phyloP scores from a whole-genome alignment of 768 basidiomycete species.

The Stropharia rugosoannulata region DNA sequence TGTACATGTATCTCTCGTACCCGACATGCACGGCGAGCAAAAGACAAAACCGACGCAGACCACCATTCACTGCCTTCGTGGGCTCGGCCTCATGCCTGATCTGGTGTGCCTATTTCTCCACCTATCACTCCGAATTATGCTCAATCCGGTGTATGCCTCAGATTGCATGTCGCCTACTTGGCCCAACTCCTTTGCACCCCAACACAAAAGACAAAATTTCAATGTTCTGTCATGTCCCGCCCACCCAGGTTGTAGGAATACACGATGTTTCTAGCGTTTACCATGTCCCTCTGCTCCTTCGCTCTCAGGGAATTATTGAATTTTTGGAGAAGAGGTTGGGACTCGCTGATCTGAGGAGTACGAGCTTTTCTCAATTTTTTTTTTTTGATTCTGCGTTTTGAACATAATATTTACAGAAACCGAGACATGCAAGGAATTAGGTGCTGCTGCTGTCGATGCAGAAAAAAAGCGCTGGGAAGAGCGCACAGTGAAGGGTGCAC shows the following conservation, averaged over 20 bases:
- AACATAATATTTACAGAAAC: neutral
- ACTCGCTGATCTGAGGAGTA: conserved; percentile 39
- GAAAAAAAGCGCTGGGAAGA: conserved; percentile 7
- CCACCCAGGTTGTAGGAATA: conserved; percentile 90
- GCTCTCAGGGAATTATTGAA: conserved; percentile 87
- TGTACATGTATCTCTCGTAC: conserved; percentile 96
- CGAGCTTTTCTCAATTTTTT: neutral
- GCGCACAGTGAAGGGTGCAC: conserved; percentile 49
- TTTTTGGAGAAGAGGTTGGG: conserved; percentile 85
- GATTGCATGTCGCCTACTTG: conserved; percentile 91
- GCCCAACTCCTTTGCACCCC: conserved; percentile 76
- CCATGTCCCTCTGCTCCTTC: conserved; percentile 91
- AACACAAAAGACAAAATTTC: conserved; percentile 95
- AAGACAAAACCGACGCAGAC: conserved; percentile 99
- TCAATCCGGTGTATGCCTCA: conserved; percentile 23
- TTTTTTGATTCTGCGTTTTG: neutral
- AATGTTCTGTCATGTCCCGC: conserved; percentile 97
- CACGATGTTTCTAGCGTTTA: conserved; percentile 97
- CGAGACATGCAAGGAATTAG: conserved; percentile 1
- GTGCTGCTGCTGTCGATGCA: conserved; percentile 1
- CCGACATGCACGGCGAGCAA: conserved; percentile 97
- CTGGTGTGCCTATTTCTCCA: conserved; percentile 52
- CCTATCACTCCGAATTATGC: neutral
- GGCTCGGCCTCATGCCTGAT: conserved; percentile 91
- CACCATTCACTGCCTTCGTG: conserved; percentile 89